Base-by-base conservation (phyloP, 352 stramenopile species). In the Phytophthora ohioensis region DNA sequence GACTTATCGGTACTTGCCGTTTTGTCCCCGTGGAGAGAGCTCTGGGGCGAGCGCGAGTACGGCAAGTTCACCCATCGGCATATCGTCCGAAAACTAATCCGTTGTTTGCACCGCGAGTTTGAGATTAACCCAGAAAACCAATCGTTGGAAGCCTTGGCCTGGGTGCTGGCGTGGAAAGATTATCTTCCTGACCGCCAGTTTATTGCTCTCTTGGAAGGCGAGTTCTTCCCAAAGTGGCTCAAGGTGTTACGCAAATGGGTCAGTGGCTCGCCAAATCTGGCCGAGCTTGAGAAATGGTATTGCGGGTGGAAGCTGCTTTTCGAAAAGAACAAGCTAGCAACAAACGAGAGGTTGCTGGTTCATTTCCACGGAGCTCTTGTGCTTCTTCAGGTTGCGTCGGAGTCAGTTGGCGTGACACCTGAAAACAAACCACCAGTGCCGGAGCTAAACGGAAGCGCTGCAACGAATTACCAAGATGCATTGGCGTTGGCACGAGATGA, bases 141-240 rank as follows among this genome's bases (percentile, higher is more conserved):
- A 68, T 85, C 84, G 2, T 58, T 97, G 15, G 83, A 91, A 21
- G 67, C 71, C 3, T 57, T 97, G 21, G 76, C 69, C 27, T 96
- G 87, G 87, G 75, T 94, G 21, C 54, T 97, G 3, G 86, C 78
- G 42, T 97, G 91, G 91, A 77, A 83, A 73, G 56, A 74, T 15
- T 45, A 89, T 55, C 64, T 97, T 34, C 86, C 90, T 9, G 63
- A 90, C 9, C 81, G 85, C 0, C 90, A 97, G 56, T 82, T 95
- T 53, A 75, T 94, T 35, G 85, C 88, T 27, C 71, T 97, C 2
- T 79, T 98, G 27, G 92, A 98, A 72, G 92, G 90, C 8, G 93
- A 97, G 56, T 97, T 98, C 54, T 98, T 98, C 54, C 88, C 90
- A 0, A 91, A 95, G 63, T 98, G 93, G 93, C 83, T 97, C 11